Base-by-base conservation (phyloP, 2,329 filamentous ascomycete genomes). In the Colletotrichum tropicicola region DNA sequence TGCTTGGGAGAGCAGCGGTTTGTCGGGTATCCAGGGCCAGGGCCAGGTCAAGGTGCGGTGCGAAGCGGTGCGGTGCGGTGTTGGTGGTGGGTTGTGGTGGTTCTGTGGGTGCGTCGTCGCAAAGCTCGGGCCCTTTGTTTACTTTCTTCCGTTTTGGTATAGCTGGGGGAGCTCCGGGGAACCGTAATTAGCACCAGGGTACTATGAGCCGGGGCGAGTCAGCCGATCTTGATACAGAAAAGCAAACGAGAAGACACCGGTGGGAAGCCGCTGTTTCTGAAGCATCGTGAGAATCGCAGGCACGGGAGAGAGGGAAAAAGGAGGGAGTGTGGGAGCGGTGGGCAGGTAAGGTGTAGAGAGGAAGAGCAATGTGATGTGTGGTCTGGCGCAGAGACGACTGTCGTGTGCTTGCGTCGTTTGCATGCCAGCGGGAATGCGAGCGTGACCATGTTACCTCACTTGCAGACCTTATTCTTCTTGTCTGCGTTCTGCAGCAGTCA, bases 111-210 rank as follows among this genome's bases (percentile, higher is more conserved):
- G 49, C 54, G 53, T 61, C 57, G 62, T 66, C 68, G 61, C 67
- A 62, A 65, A 73, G 74, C 73, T 76, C 71, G 73, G 75, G 66
- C 71, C 75, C 71, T 77, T 79, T 80, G 78, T 79, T 80, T 79
- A 79, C 77, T 73, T 73, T 74, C 74, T 71, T 72, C 77, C 77
- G 71, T 69, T 74, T 76, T 74, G 68, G 75, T 77, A 77, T 71
- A 75, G 73, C 75, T 75, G 68, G 63, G 49, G 63, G 44, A 62
- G 57, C 51, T 62, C 51, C 49, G 62, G 51, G 62, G 62, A 49
- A 35, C 57, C 58, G 62, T 52, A 62, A 65, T 55, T 65, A 51
- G 62, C 49, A 65, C 57, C 57, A 61, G 63, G 58, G 57, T 65
- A 49, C 63, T 55, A 62, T 41, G 53, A 55, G 41, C 63, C 52